phyloP scores from a whole-genome alignment of 2,329 filamentous ascomycete genomes.

The Pyrenochaeta sp. region DNA sequence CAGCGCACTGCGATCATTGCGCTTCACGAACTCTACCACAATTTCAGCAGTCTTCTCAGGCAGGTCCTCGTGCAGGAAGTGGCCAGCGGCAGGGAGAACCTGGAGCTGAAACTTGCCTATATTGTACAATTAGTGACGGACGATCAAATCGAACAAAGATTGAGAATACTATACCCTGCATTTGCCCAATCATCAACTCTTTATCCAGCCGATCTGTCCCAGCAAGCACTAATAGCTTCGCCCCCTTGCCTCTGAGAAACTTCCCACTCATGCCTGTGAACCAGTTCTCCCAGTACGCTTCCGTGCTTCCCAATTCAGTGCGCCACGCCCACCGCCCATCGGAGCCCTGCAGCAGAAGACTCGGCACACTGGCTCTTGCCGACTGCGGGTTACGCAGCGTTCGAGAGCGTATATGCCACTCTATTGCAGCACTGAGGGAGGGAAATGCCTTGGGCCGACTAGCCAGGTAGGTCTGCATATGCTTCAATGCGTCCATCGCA shows the following conservation, averaged over 20 bases:
- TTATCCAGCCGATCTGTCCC: conserved; percentile 91
- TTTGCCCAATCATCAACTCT: conserved; percentile 93
- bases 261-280: conserved; percentile 87
- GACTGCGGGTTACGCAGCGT: conserved; percentile 84
- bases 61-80: conserved; percentile 96
- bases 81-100: conserved; percentile 92
- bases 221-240: conserved; percentile 84
- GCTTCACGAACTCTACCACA: conserved; percentile 86
- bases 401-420: conserved; percentile 91
- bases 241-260: conserved; percentile 81
- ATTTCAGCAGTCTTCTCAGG: conserved; percentile 87
- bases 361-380: conserved; percentile 87
- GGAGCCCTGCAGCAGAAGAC: conserved; percentile 65
- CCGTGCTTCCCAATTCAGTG: conserved; percentile 82
- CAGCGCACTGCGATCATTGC: conserved; percentile 85
- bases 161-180: conserved; percentile 74
- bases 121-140: conserved; percentile 26
- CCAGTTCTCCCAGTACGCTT: conserved; percentile 94
- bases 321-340: conserved; percentile 75
- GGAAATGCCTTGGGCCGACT: conserved; percentile 80
- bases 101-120: conserved; percentile 92
- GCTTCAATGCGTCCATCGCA: conserved; percentile 91
- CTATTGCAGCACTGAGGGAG: conserved; percentile 80
- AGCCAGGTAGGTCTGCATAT: conserved; percentile 91
- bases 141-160: neutral